Base-by-base conservation (phyloP, 2,329 filamentous ascomycete species). In the Paecilomyces niveus region DNA sequence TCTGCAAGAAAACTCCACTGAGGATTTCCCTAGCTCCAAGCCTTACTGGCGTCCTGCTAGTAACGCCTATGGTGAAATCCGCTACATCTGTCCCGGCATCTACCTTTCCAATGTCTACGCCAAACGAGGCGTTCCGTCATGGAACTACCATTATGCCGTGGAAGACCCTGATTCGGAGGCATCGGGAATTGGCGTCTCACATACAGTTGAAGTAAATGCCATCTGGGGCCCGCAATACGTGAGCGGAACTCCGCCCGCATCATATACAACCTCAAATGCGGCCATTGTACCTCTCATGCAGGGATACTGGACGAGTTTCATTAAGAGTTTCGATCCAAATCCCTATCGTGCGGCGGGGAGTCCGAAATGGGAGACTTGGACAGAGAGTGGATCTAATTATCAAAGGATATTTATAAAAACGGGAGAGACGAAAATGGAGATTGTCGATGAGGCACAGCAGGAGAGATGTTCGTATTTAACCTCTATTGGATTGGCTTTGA, bases 251-350 rank as follows among this genome's bases (percentile, higher is more conserved):
- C 71, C 80, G 1, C 86, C 87, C 0, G 66, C 67, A 2, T 86
- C 82, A 53, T 90, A 90, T 64, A 69, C 70, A 7, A 68, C 74
- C 0, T 77, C 76, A 2, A 90, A 91, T 62, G 80, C 75, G 1
- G 67, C 68, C 0, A 84, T 88, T 5, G 79, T 88, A 1, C 78
- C 82, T 0, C 73, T 88, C 0, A 81, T 89, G 29, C 86, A 90
- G 66, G 81, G 79, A 0, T 92, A 91, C 71, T 92, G 88, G 87
- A 83, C 85, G 1, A 89, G 85, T 62, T 92, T 92, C 68, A 85
- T 92, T 60, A 75, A 82, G 26, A 78, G 78, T 0, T 79, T 85
- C 39, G 78, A 92, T 69, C 89, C 89, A 0, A 92, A 92, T 67
- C 76, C 65, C 15, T 72, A 79, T 57, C 78, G 83, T 8, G 62